These are phyloP conservation scores for Leishmania tarentolae DNA, from an alignment of 208 protist genomes.

Conservation along the genomic window DNA sequence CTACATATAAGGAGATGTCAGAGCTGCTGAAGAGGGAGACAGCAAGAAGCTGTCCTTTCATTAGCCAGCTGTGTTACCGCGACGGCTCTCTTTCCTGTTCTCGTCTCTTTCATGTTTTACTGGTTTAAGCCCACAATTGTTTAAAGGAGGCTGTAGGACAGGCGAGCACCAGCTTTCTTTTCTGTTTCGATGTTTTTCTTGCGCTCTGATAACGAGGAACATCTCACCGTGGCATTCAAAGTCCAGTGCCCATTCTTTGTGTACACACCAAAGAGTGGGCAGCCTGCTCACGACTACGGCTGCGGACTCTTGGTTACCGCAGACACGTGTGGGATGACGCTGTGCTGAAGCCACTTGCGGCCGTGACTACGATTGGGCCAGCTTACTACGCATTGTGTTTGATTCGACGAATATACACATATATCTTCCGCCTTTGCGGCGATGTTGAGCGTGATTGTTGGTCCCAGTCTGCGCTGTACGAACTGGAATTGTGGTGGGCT, in stretches of 20 bases:
- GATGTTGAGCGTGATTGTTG: background rate
- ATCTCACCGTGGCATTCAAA: background rate
- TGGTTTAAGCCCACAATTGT: background rate
- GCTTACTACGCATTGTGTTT: background rate
- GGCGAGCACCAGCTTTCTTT: background rate
- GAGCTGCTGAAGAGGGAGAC: background rate
- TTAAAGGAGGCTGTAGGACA: background rate
- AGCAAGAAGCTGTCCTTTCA: background rate
- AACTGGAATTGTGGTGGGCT: background rate
- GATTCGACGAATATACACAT: background rate
- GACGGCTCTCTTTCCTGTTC: background rate
- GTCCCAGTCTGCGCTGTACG: background rate
- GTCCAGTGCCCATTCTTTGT: background rate
- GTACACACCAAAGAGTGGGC: background rate
- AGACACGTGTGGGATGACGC: background rate
- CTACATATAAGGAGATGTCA: background rate
- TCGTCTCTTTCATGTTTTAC: background rate
- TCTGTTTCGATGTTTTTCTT: background rate
- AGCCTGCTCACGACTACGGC: background rate
- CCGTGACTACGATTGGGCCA: background rate
- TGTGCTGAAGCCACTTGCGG: background rate
- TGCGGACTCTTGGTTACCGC: background rate
- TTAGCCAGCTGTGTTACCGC: background rate
- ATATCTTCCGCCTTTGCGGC: background rate
- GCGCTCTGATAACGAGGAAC: background rate